Conservation (phyloP, 495 filamentous ascomycete genomes). For the Lepraria neglecta region DNA sequence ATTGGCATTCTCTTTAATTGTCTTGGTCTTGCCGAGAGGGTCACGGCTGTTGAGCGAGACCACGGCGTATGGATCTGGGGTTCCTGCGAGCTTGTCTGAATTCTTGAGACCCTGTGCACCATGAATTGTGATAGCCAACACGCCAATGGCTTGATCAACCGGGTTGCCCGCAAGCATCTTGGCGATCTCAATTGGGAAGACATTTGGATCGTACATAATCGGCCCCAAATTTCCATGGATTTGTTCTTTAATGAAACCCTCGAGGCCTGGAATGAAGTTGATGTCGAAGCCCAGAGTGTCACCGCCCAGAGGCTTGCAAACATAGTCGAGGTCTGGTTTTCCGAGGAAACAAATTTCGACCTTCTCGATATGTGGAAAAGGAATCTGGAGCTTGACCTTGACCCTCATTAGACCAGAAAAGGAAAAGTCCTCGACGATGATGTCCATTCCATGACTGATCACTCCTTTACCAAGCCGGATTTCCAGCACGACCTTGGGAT, state of each 20-base stretch:
- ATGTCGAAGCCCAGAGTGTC: constrained; percentile 96
- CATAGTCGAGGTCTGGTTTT: constrained; percentile 78
- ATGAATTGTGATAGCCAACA: constrained; percentile 84
- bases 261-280: constrained; percentile 93
- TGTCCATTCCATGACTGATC: constrained; percentile 91
- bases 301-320: constrained; percentile 93
- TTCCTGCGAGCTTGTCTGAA: constrained; percentile 85
- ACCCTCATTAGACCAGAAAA: constrained; percentile 91
- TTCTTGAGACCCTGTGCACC: constrained; percentile 90
- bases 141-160: constrained; percentile 92
- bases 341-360: constrained; percentile 85
- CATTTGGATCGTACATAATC: constrained; percentile 96
- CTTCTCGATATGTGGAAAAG: constrained; percentile 90
- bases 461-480: constrained; percentile 89
- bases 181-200: constrained; percentile 96
- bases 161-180: constrained; percentile 97
- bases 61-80: constrained; percentile 83
- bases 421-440: constrained; percentile 96
- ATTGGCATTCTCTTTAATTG: constrained; percentile 71
- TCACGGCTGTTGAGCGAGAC: constrained; percentile 79
- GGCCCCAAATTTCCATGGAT: constrained; percentile 87
- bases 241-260: constrained; percentile 89
- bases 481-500: constrained; percentile 93
- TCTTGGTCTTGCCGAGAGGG: constrained; percentile 83
- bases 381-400: constrained; percentile 93